A percentile compares a stretch with the other conserved stretches of the same genome.
Conservation (phyloP, 2,329 filamentous ascomycete genomes). For the Cercospora citrullina region DNA sequence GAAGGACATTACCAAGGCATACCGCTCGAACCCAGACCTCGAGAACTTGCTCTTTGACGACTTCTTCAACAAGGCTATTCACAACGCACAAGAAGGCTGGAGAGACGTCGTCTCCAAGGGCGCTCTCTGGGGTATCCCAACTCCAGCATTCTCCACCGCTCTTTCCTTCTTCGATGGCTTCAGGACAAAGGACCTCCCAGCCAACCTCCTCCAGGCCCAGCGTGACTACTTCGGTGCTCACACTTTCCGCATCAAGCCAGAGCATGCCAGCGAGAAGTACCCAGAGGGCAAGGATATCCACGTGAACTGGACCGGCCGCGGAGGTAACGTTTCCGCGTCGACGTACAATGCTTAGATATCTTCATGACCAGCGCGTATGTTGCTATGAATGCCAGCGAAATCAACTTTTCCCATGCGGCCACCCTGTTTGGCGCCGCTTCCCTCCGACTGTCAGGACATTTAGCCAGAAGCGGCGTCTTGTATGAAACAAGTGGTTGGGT, state of each 20-base stretch:
- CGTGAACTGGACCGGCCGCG: slow-evolving; percentile 99
- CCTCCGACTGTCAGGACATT: slow-evolving; percentile 14
- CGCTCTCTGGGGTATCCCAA: slow-evolving; percentile 91
- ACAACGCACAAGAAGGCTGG: slow-evolving; percentile 89
- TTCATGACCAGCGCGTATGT: slow-evolving; percentile 8
- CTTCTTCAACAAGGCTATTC: slow-evolving; percentile 99
- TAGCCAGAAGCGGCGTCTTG: slow-evolving; percentile 17
- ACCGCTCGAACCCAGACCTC: slow-evolving; percentile 89
- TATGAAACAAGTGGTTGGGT: slow-evolving; percentile 15
- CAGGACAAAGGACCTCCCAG: slow-evolving; percentile 93
- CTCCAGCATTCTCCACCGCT: slow-evolving; percentile 93
- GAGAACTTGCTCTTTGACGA: slow-evolving; percentile 98
- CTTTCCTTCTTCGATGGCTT: slow-evolving; percentile 99
- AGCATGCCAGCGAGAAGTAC: slow-evolving; percentile 62
- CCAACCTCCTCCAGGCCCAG: slow-evolving; percentile 98
- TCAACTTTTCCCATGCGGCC: slow-evolving; percentile 6
- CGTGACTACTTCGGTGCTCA: slow-evolving; percentile 93
- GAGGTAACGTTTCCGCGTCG: slow-evolving; percentile 93
- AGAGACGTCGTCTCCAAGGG: slow-evolving; percentile 88
- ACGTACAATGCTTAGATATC: slow-evolving; percentile 86
- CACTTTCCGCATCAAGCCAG: slow-evolving; percentile 57
- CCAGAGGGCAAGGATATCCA: slow-evolving; percentile 85
- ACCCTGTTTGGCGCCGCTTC: slow-evolving; percentile 14
- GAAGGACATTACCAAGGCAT: slow-evolving; percentile 97
- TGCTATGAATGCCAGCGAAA: slow-evolving; percentile 7